phyloP scores from a whole-genome alignment of 106 monocot species.

The Phalaenopsis equestris region DNA sequence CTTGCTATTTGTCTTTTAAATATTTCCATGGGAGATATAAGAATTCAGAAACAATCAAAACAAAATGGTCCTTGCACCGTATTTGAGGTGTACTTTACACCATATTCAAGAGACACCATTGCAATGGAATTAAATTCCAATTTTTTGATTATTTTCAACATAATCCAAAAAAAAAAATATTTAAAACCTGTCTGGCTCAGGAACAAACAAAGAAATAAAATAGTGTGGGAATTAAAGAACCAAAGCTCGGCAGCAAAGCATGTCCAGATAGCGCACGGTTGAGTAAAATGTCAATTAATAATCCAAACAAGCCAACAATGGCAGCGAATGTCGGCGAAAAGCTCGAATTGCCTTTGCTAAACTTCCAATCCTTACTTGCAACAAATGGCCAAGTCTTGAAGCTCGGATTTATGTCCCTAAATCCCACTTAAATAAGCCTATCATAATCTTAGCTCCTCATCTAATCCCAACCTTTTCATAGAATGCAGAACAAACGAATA shows the following conservation, averaged over 20 bases:
- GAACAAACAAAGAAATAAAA: constrained; percentile 1
- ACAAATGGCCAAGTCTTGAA: background rate
- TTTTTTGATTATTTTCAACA: background rate
- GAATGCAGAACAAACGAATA: no score
- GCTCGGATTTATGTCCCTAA: background rate
- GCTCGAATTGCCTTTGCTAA: constrained; percentile 8
- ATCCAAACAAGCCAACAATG: constrained; percentile 47
- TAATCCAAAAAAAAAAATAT: background rate
- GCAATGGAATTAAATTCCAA: background rate
- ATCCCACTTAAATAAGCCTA: background rate
- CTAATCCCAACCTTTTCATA: no score
- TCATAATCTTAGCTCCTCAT: no score
- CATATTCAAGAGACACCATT: no score
- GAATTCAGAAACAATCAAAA: constrained; percentile 79
- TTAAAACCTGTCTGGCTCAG: background rate
- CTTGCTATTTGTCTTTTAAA: constrained; percentile 30
- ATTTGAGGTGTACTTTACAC: no score
- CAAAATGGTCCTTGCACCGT: constrained; percentile 94
- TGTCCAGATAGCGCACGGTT: constrained; percentile 38
- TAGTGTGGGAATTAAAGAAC: constrained; percentile 1
- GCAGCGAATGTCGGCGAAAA: constrained; percentile 58
- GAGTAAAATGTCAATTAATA: constrained; percentile 46
- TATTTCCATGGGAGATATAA: constrained; percentile 88
- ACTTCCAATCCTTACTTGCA: background rate
- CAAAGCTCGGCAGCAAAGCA: background rate